A percentile compares a stretch with the other conserved stretches of the same genome.
Conservation (phyloP, 768 basidiomycete species). For the Boletellus emodensis region DNA sequence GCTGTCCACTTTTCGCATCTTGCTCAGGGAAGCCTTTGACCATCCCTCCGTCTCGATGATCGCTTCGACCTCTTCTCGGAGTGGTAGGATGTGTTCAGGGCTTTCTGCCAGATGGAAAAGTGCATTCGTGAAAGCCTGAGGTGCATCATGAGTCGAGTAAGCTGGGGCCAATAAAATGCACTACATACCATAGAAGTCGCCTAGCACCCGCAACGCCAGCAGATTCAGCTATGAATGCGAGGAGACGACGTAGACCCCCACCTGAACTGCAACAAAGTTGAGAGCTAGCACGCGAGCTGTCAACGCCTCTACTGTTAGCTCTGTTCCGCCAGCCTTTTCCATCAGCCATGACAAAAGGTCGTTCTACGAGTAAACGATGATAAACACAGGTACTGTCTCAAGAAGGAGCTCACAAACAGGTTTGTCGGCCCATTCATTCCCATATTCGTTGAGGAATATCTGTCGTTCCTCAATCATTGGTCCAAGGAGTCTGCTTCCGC, state of each 20-base stretch:
- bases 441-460: conserved; percentile 19
- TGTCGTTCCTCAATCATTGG: conserved; percentile 31
- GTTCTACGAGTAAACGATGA: conserved; percentile 12
- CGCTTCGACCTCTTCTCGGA: not conserved
- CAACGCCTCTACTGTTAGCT: not conserved
- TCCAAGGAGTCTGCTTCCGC: conserved; percentile 12
- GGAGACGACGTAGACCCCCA: not conserved
- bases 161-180: too few species aligned
- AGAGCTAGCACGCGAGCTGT: not conserved
- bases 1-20: not conserved
- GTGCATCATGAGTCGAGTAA: not conserved
- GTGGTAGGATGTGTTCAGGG: not conserved
- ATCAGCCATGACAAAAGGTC: conserved; percentile 33
- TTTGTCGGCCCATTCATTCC: conserved; percentile 27
- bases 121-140: not conserved
- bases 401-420: conserved; percentile 24
- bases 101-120: not conserved
- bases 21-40: not conserved
- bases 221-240: not conserved
- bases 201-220: not conserved
- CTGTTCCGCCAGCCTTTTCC: conserved; percentile 1
- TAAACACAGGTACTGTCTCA: not conserved
- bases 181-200: not conserved
- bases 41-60: not conserved
- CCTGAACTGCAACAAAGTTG: not conserved